A percentile compares a stretch with the other conserved stretches of the same genome.
These are phyloP conservation scores for Triangularia setosa DNA, from an alignment of 2,329 filamentous ascomycete species.

Conservation along the genomic window DNA sequence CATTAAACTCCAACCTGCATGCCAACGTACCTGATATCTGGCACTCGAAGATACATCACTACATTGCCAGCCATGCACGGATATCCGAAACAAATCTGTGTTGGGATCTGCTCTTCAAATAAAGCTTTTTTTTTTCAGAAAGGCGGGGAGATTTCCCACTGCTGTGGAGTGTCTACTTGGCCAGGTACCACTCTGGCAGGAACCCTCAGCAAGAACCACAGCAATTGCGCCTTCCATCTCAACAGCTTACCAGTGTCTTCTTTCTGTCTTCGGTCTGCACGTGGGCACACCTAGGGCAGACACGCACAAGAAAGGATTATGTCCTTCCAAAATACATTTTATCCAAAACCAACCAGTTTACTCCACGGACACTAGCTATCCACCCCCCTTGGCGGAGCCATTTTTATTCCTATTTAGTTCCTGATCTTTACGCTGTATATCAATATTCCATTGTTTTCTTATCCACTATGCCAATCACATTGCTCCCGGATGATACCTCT, in stretches of 20 bases:
- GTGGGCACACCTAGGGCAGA: background rate
- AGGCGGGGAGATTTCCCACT: background rate
- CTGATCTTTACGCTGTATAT: background rate
- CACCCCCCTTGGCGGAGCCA: background rate
- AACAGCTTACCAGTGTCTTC: background rate
- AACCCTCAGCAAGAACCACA: background rate
- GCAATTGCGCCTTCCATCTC: background rate
- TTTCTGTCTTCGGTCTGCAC: background rate
- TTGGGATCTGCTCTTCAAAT: too few relatives aligned
- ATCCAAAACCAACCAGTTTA: background rate
- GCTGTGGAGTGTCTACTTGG: background rate
- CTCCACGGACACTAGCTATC: background rate
- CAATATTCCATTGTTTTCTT: background rate
- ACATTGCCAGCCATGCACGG: background rate
- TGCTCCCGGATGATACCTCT: conserved; percentile 46
- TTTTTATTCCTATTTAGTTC: background rate
- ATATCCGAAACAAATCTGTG: too few relatives aligned
- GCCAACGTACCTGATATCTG: too few relatives aligned
- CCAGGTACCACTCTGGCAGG: background rate
- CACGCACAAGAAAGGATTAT: background rate
- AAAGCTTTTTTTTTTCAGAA: too few relatives aligned
- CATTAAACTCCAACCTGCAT: background rate
- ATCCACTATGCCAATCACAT: conserved; percentile 45
- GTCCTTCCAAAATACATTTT: background rate
- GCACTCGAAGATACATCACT: too few relatives aligned